A percentile compares a stretch with the other conserved stretches of the same genome.
Evolutionary conservation across 2,329 filamentous ascomycete species (phyloP).

Genomic region (Hymenoscyphus infarciens): DNA sequence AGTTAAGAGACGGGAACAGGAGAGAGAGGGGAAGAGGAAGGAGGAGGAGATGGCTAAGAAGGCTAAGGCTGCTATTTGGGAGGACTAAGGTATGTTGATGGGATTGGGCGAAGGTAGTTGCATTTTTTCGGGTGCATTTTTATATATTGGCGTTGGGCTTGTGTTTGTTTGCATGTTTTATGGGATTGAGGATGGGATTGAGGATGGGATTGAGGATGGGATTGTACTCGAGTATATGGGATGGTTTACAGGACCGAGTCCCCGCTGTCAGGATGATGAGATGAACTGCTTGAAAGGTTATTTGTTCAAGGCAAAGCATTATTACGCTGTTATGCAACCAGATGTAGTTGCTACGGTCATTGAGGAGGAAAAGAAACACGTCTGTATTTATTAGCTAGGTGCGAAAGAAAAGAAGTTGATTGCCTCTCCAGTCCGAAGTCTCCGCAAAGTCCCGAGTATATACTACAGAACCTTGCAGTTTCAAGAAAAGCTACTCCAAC

Average conservation of each 20-base stretch:
- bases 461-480: too few relatives aligned
- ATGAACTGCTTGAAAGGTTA: background rate
- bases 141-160: background rate
- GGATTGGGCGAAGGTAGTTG: background rate
- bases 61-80: slow-evolving; percentile 85
- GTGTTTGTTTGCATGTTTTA: background rate
- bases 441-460: too few relatives aligned
- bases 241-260: background rate
- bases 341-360: background rate
- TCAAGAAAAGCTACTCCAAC: too few relatives aligned
- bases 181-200: background rate
- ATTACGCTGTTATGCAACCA: background rate
- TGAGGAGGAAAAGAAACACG: background rate
- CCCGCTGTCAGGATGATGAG: background rate
- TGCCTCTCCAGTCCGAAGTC: too few relatives aligned
- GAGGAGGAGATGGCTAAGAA: slow-evolving; percentile 64
- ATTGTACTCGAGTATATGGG: background rate
- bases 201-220: background rate
- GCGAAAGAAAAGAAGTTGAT: too few relatives aligned
- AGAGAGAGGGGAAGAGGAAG: slow-evolving; percentile 59
- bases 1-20: slow-evolving; percentile 69
- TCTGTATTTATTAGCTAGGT: background rate
- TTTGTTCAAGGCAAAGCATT: background rate
- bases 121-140: background rate
- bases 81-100: slow-evolving; percentile 60